These are phyloP conservation scores for Podaxis sp. DNA, from an alignment of 768 basidiomycete genomes.

Conservation along the genomic window DNA sequence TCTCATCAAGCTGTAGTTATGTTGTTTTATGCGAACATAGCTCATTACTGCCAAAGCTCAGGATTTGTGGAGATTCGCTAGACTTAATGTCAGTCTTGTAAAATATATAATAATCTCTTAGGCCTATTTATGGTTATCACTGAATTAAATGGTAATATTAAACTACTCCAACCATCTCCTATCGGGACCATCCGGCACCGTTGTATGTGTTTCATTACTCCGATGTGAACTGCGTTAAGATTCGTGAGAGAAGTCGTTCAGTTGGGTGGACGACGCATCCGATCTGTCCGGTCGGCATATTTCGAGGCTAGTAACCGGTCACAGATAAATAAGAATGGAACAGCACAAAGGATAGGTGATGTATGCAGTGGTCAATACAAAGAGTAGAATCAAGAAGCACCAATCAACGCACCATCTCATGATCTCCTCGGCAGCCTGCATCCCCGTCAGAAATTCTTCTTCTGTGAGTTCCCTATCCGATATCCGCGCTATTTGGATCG, in stretches of 20 bases:
- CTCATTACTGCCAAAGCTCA: not conserved
- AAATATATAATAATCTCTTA: not conserved
- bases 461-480: constrained; percentile 59
- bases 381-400: not conserved
- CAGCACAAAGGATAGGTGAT: too few relatives aligned
- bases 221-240: not conserved
- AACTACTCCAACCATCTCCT: not conserved
- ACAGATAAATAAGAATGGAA: not conserved
- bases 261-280: constrained; percentile 49
- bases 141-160: not conserved
- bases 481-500: constrained; percentile 68
- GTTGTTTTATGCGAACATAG: not conserved
- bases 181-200: not conserved
- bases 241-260: constrained; percentile 23
- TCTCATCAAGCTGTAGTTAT: not conserved
- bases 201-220: not conserved
- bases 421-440: constrained; percentile 61
- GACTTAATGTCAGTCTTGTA: not conserved
- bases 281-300: constrained; percentile 68
- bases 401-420: constrained; percentile 48
- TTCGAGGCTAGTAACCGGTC: constrained; percentile 40
- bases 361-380: not conserved
- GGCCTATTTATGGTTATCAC: not conserved
- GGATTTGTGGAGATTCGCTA: not conserved
- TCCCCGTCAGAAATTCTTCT: constrained; percentile 63